These are phyloP conservation scores for Arabidopsis suecica DNA, from an alignment of 345 rosid species.

Conservation along the genomic window DNA sequence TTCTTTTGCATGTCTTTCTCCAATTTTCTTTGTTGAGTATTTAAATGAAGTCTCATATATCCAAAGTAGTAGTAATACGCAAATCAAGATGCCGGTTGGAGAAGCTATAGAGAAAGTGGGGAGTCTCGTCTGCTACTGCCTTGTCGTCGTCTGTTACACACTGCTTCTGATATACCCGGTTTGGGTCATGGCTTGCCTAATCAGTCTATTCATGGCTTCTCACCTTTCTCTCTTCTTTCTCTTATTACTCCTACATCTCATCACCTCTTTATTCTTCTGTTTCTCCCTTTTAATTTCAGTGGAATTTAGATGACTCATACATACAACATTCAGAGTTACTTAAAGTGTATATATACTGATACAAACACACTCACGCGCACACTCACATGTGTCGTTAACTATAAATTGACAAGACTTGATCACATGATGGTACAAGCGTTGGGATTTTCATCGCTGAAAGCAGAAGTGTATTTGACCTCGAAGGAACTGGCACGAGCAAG, in stretches of 20 bases:
- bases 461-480: constrained; percentile 65
- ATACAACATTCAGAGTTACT: background rate
- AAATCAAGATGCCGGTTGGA: constrained; percentile 18
- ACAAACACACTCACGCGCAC: background rate
- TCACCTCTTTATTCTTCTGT: constrained; percentile 30
- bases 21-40: background rate
- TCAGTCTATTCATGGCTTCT: constrained; percentile 38
- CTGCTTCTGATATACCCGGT: constrained; percentile 37
- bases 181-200: constrained; percentile 41
- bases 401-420: background rate
- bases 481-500: constrained; percentile 75
- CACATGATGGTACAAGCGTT: constrained; percentile 67
- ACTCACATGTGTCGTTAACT: background rate
- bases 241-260: constrained; percentile 36
- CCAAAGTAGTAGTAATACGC: background rate
- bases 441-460: constrained; percentile 54
- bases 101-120: constrained; percentile 34
- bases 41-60: background rate
- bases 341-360: background rate
- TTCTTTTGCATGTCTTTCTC: constrained; percentile 32
- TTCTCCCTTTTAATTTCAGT: constrained; percentile 26
- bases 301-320: constrained; percentile 23
- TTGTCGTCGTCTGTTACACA: constrained; percentile 29
- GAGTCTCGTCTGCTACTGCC: constrained; percentile 20
- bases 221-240: constrained; percentile 38